Percentiles rank a stretch among this genome's conserved stretches.
Evolutionary conservation across 1,284 basidiomycete genomes (phyloP).

Genomic region (Nidula niveotomentosa): DNA sequence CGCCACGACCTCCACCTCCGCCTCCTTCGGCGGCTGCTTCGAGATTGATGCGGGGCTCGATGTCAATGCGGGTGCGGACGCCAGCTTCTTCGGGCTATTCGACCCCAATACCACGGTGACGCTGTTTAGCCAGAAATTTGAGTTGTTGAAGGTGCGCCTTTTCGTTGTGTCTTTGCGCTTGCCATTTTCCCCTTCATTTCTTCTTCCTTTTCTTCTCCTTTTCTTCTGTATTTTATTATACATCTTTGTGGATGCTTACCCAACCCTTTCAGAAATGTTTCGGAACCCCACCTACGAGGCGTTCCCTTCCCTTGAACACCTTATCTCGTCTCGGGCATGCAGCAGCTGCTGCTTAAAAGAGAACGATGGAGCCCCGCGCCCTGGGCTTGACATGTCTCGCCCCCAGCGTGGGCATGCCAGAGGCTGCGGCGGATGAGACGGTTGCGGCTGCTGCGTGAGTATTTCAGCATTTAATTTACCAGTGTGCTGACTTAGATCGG

Average conservation of each 20-base stretch:
- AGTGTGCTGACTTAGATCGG: no score
- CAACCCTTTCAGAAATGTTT: neutral
- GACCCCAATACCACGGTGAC: conserved; percentile 20
- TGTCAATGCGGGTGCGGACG: conserved; percentile 37
- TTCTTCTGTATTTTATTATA: neutral
- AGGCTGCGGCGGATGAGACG: neutral
- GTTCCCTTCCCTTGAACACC: neutral
- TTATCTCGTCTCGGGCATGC: neutral
- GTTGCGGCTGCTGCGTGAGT: neutral
- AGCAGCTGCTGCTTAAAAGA: neutral
- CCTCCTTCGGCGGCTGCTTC: conserved; percentile 33
- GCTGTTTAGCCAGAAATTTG: conserved; percentile 32
- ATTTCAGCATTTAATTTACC: no score
- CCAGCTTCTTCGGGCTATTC: conserved; percentile 35
- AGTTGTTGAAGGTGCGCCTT: conserved; percentile 29
- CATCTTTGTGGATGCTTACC: no score
- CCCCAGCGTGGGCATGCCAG: neutral
- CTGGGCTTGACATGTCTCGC: neutral
- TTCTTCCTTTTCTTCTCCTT: neutral
- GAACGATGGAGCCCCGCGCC: neutral
- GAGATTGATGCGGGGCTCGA: conserved; percentile 27
- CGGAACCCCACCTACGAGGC: neutral
- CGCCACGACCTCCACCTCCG: conserved; percentile 1
- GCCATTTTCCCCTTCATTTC: neutral
- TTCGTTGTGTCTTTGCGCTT: neutral